These are phyloP conservation scores for Ochromonas danica DNA, from an alignment of 108 stramenopile genomes.

Conservation along the genomic window DNA sequence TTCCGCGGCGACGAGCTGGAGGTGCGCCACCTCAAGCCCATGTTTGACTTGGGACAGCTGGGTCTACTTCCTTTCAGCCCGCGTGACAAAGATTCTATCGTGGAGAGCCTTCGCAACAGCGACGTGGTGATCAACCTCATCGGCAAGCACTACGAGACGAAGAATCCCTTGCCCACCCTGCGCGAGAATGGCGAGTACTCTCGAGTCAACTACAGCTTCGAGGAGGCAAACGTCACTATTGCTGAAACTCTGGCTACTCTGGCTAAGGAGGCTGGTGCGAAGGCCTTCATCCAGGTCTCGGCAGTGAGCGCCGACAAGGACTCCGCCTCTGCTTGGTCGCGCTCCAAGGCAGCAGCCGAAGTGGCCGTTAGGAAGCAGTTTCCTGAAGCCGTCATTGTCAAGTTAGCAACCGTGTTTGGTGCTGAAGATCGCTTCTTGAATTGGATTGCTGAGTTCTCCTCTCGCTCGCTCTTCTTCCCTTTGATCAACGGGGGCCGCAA, in stretches of 20 bases:
- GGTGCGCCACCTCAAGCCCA: constrained; percentile 77
- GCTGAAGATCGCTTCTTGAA: constrained; percentile 87
- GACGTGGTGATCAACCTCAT: constrained; percentile 90
- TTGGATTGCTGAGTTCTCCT: constrained; percentile 64
- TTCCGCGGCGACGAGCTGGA: constrained; percentile 84
- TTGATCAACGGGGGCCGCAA: constrained; percentile 72
- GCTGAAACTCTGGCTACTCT: constrained; percentile 80
- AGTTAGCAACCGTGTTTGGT: constrained; percentile 89
- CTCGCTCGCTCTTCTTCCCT: constrained; percentile 65
- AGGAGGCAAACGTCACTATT: constrained; percentile 81
- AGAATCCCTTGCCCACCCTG: constrained; percentile 64
- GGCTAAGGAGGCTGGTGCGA: constrained; percentile 81
- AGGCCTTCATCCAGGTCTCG: constrained; percentile 84
- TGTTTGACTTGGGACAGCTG: constrained; percentile 77
- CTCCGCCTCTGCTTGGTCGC: constrained; percentile 75
- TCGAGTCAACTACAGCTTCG: constrained; percentile 68
- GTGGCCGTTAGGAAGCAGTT: constrained; percentile 75
- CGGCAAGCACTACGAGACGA: constrained; percentile 87
- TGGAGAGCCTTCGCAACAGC: constrained; percentile 75
- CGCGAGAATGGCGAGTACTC: constrained; percentile 24
- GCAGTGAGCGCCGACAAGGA: constrained; percentile 70
- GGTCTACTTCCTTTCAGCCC: constrained; percentile 48
- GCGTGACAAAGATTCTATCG: constrained; percentile 80
- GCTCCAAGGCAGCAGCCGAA: constrained; percentile 86
- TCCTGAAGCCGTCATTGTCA: constrained; percentile 81